A percentile compares a stretch with the other conserved stretches of the same genome.
Conservation (phyloP, 345 rosid species). For the Brassica juncea region DNA sequence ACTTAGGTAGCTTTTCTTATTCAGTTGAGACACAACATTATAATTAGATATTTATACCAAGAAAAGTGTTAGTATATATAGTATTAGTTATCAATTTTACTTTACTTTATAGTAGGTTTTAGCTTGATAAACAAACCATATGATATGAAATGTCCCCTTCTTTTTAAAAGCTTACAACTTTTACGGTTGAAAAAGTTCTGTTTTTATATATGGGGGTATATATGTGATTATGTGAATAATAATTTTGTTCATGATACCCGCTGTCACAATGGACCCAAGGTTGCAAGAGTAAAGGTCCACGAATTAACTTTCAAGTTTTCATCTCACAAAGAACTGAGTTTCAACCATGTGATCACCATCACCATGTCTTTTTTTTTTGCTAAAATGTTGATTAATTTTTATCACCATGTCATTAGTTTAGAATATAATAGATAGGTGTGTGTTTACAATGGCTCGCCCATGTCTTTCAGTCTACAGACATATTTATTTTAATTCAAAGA, state of each 20-base stretch:
- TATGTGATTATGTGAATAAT: slow-evolving; percentile 25
- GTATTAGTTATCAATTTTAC: background rate
- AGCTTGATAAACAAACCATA: slow-evolving; percentile 1
- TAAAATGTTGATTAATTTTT: too few species aligned
- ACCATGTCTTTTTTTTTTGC: too few species aligned
- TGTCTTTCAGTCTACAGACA: background rate
- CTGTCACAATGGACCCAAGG: slow-evolving; percentile 23
- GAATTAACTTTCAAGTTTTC: background rate
- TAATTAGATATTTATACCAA: background rate
- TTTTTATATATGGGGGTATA: background rate
- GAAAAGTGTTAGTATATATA: background rate
- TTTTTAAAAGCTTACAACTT: slow-evolving; percentile 33
- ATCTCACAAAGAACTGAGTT: background rate
- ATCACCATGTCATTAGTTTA: background rate
- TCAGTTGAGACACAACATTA: slow-evolving; percentile 16
- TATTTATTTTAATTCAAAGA: background rate
- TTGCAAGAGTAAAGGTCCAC: background rate
- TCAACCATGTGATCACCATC: background rate
- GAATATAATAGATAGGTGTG: background rate
- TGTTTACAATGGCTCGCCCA: background rate
- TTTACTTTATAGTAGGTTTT: slow-evolving; percentile 9
- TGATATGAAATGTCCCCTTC: slow-evolving; percentile 20
- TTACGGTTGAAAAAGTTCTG: slow-evolving; percentile 15
- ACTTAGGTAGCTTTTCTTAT: slow-evolving; percentile 9
- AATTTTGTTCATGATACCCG: slow-evolving; percentile 3